Evolutionary conservation across 345 rosid genomes (phyloP).

Genomic region (Syzygium aromaticum): DNA sequence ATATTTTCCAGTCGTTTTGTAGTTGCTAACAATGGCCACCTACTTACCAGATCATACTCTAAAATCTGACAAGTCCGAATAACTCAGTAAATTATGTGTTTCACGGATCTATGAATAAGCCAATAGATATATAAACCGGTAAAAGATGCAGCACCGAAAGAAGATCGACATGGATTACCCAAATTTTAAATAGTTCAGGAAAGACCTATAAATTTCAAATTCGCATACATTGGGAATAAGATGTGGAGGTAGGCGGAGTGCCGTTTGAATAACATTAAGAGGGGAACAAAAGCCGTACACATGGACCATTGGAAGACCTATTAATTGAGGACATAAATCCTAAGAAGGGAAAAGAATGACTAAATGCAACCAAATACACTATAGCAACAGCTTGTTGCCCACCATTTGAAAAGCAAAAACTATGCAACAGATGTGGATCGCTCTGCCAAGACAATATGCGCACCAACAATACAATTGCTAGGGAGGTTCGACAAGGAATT

Average conservation of each 20-base stretch:
- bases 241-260: neutral
- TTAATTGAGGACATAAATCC: neutral
- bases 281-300: neutral
- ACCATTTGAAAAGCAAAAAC: neutral
- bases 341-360: neutral
- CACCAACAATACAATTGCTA: neutral
- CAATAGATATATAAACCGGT: neutral
- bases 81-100: neutral
- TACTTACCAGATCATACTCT: neutral
- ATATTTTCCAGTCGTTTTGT: neutral
- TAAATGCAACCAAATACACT: neutral
- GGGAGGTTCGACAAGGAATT: neutral
- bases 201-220: neutral
- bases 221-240: neutral
- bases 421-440: neutral
- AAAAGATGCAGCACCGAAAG: neutral
- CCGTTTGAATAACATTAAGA: neutral
- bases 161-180: neutral
- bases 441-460: neutral
- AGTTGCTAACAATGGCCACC: neutral
- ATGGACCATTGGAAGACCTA: neutral
- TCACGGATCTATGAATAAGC: neutral
- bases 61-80: neutral
- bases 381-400: neutral
- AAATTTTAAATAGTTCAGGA: neutral